Base-by-base conservation (phyloP, 1,139 yeast species). In the Taiozyma sp. region DNA sequence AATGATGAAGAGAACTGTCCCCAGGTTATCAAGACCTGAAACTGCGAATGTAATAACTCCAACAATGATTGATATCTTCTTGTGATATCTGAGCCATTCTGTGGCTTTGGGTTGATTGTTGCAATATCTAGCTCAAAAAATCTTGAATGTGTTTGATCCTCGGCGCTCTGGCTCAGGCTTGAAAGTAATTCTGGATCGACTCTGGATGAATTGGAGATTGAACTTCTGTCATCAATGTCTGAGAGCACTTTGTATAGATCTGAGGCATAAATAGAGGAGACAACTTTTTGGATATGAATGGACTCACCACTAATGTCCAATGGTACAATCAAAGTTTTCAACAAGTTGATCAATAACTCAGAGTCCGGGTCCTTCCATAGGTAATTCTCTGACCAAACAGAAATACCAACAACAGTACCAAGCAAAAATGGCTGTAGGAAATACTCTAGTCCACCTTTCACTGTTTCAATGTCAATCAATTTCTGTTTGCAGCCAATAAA, bases 401-500 rank as follows among this genome's bases (percentile, higher is more conserved):
- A 60, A 1, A 79, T 74, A 8, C 76, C 74, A 10, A 74, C 65
- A 39, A 79, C 60, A 4, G 80, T 72, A 1, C 75, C 72, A 16
- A 79, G 65, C 47, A 81, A 64, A 54, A 82, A 81, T 1, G 87
- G 85, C 56, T 84, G 87, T 47, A 80, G 67, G 55, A 84, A 81
- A 58, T 83, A 83, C 57, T 84, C 90, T 27, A 84, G 69, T 0
- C 89, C 90, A 36, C 82, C 81, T 34, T 73, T 70, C 22, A 80
- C 65, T 1, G 74, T 65, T 4, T 75, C 84, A 24, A 69, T 61
- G 50, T 76, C 83, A 8, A 88, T 74, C 22, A 80, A 71, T 2
- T 81, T 81, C 22, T 75, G 65, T 36, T 78, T 77, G 48, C 81
- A 73, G 0, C 96, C 91, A 23, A 76, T 66, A 7, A 89, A 73